Evolutionary conservation across 768 basidiomycete genomes (phyloP), one percentile per base, ranked within the genome.

Genomic region (Termitomyces eurrhizus): DNA sequence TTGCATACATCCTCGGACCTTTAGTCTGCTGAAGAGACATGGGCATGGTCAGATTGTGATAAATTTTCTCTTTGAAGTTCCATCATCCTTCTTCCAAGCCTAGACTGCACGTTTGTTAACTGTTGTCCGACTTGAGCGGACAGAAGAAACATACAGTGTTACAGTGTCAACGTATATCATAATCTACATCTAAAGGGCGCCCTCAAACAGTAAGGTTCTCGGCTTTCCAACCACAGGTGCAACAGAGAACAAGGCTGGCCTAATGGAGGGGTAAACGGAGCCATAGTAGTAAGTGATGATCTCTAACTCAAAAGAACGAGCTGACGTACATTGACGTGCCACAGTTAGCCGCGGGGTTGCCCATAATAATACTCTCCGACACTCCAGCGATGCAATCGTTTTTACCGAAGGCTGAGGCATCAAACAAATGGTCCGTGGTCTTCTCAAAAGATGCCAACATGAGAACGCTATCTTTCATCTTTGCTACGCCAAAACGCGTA

Each of bases 381-480:
- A 99, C 96, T 54, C 97, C 97, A 35, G 93, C 88, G 57, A 99
- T 97, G 59, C 83, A 85, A 69, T 99, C 97, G 53, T 87, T 93
- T 75, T 98, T 98, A 12, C 95, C 93, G 72, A 90, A 95, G 2
- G 97, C 92, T 11, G 97, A 90, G 2, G 97, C 97, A 69, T 99
- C 95, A 75, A 99, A 99, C 61, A 99, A 77, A 73, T 99, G 97
- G 77, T 99, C 97, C 14, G 97, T 99, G 16, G 97, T 98, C 79
- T 98, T 98, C 76, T 99, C 97, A 74, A 99, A 99, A 29, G 94
- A 97, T 11, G 97, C 97, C 67, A 98, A 79, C 97, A 98, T 99
- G 68, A 99, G 84, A 0, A 98, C 95, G 68, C 93, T 94, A 74
- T 99, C 97, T 74, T 98, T 98, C 94, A 98, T 98, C 78, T 98